Percentiles rank a stretch among this genome's conserved stretches.
Conservation (phyloP, 306 rosid species). For the Heteromeles arbutifolia region DNA sequence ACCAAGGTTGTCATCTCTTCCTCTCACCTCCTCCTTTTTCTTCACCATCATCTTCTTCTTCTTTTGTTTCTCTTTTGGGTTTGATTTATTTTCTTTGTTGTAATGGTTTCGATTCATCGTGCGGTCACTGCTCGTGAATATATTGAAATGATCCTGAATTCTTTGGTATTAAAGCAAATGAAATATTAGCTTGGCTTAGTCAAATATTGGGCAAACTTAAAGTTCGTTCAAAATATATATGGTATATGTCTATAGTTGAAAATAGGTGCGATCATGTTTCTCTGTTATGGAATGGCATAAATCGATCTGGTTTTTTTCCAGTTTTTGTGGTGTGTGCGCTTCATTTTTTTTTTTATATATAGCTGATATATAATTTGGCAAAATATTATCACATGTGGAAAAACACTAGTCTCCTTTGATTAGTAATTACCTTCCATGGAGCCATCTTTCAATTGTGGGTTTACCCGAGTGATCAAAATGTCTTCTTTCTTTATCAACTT, state of each 20-base stretch:
- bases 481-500: background rate
- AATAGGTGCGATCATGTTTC: background rate
- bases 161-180: background rate
- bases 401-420: background rate
- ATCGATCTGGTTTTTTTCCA: background rate
- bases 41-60: background rate
- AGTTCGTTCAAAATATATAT: too few relatives aligned
- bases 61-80: slow-evolving; percentile 1
- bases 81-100: background rate
- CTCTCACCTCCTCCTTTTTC: background rate
- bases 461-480: background rate
- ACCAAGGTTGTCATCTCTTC: slow-evolving; percentile 29
- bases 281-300: background rate
- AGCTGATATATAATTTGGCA: too few relatives aligned
- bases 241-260: too few relatives aligned
- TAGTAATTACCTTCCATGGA: background rate
- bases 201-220: background rate
- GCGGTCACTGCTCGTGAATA: background rate
- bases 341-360: too few relatives aligned
- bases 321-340: background rate
- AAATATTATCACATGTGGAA: background rate
- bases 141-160: background rate
- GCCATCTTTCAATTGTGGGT: too few relatives aligned
- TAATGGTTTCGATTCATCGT: background rate
- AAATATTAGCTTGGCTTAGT: background rate